These are phyloP conservation scores for Penicillium pulvis DNA, from an alignment of 495 filamentous ascomycete genomes.

Conservation along the genomic window DNA sequence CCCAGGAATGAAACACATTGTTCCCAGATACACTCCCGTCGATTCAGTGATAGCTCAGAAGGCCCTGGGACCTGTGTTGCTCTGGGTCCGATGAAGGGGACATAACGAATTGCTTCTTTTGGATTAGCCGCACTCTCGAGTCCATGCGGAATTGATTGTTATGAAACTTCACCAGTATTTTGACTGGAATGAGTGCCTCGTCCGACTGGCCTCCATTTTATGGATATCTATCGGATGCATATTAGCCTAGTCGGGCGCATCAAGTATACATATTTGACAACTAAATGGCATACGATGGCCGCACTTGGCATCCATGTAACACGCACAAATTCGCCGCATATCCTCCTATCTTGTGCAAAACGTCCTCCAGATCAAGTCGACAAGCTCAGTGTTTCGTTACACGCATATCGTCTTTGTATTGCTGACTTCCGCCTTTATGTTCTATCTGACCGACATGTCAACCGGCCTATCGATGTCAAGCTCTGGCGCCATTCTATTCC, in stretches of 20 bases:
- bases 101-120: not conserved
- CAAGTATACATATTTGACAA: not conserved
- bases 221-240: not conserved
- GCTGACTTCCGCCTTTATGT: not conserved
- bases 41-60: not conserved
- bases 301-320: slow-evolving; percentile 3
- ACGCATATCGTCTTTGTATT: not conserved
- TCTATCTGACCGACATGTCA: not conserved
- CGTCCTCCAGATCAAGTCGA: not conserved
- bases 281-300: not conserved
- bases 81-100: not conserved
- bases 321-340: slow-evolving; percentile 2
- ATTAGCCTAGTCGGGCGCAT: not conserved
- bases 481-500: not conserved
- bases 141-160: not conserved
- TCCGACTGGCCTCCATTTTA: slow-evolving; percentile 1
- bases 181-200: slow-evolving; percentile 1
- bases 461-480: not conserved
- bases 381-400: not conserved
- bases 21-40: not conserved
- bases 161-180: not conserved
- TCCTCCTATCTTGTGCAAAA: not conserved
- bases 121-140: not conserved
- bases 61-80: not conserved
- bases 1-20: not conserved